phyloP scores from a whole-genome alignment of 1,139 yeast species.

The Eremothecium sinecaudum region DNA sequence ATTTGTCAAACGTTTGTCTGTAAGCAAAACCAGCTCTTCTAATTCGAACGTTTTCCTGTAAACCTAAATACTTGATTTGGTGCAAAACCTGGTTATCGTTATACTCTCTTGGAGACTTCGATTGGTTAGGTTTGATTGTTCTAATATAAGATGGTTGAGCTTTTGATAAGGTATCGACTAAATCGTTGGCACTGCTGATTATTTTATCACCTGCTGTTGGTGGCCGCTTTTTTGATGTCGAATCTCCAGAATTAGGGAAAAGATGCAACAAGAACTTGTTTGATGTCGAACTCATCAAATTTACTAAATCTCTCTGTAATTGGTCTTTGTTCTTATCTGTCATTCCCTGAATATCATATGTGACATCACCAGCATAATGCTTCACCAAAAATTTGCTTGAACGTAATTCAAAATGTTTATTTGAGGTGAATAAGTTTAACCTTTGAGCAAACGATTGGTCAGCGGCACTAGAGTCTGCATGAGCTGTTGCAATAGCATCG shows the following conservation, averaged over 20 bases:
- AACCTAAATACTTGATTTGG: constrained; percentile 91
- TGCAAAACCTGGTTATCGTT: constrained; percentile 85
- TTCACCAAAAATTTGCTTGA: constrained; percentile 81
- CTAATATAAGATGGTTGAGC: constrained; percentile 94
- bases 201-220: constrained; percentile 98
- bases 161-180: constrained; percentile 81
- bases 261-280: constrained; percentile 57
- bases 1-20: constrained; percentile 92
- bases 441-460: constrained; percentile 95
- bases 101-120: constrained; percentile 82
- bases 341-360: constrained; percentile 82
- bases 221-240: constrained; percentile 72
- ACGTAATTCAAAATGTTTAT: constrained; percentile 85
- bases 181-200: constrained; percentile 79
- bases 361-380: constrained; percentile 98
- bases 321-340: constrained; percentile 97
- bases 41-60: constrained; percentile 93
- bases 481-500: constrained; percentile 97
- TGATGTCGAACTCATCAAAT: constrained; percentile 61
- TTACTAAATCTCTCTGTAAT: constrained; percentile 77
- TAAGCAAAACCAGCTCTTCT: constrained; percentile 99
- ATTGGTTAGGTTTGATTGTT: constrained; percentile 95
- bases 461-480: constrained; percentile 94
- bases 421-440: constrained; percentile 69
- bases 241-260: constrained; percentile 73